These are phyloP conservation scores for Tolypocladium sp. DNA, from an alignment of 2,329 filamentous ascomycete genomes.

Conservation along the genomic window DNA sequence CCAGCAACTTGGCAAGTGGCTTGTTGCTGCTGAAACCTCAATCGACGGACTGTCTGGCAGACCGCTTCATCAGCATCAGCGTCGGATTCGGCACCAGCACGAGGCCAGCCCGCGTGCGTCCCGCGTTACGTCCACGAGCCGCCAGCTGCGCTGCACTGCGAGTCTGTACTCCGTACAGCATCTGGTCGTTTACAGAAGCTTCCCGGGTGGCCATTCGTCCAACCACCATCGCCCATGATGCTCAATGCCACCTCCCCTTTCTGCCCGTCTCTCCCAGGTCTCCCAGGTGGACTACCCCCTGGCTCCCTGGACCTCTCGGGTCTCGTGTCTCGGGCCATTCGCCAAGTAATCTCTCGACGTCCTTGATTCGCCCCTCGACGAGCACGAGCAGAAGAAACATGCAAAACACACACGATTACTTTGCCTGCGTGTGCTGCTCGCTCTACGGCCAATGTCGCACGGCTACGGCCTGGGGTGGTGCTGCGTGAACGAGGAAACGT, in stretches of 20 bases:
- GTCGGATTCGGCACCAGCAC: too few relatives aligned
- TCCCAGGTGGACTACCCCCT: neutral
- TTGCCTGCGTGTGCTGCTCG: neutral
- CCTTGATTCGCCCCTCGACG: neutral
- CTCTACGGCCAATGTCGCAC: neutral
- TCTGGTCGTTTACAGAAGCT: neutral
- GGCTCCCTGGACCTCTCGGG: neutral
- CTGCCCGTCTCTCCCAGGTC: neutral
- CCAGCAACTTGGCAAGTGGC: too few relatives aligned
- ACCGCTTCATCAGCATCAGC: neutral
- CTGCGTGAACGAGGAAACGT: neutral
- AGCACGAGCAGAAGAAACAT: neutral
- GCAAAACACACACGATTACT: neutral
- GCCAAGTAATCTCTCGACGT: neutral
- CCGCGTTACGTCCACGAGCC: too few relatives aligned
- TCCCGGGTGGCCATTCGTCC: neutral
- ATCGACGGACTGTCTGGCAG: neutral
- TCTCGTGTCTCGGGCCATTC: neutral
- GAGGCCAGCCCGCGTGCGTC: too few relatives aligned
- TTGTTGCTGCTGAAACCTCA: neutral
- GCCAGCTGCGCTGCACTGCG: too few relatives aligned
- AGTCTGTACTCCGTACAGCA: neutral
- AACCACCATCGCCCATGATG: too few relatives aligned
- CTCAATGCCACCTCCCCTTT: neutral
- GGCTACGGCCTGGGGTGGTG: neutral